phyloP scores from a whole-genome alignment of 345 rosid species.

The Salix viminalis region DNA sequence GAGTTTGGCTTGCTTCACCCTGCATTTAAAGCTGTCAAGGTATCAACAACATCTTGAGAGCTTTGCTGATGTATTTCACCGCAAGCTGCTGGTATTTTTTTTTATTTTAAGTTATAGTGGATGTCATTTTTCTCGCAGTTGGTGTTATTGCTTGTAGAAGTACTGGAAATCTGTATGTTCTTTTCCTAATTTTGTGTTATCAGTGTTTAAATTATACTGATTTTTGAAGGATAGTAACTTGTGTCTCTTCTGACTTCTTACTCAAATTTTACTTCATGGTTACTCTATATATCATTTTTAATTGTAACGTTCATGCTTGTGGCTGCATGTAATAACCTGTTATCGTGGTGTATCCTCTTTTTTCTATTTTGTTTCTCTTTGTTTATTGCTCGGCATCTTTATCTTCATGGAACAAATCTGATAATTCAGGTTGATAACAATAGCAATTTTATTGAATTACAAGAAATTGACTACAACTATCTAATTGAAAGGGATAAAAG shows the following conservation, averaged over 20 bases:
- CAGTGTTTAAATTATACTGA: not conserved
- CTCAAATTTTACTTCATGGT: not conserved
- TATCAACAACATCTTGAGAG: slow-evolving; percentile 13
- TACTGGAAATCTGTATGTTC: not conserved
- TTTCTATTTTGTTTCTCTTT: no score
- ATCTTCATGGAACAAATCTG: not conserved
- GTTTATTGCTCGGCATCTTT: no score
- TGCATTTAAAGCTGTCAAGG: slow-evolving; percentile 24
- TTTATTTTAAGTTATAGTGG: not conserved
- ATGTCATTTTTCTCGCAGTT: not conserved
- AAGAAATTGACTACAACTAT: not conserved
- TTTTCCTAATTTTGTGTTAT: not conserved
- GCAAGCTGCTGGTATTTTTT: not conserved
- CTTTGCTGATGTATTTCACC: not conserved
- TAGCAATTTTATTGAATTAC: not conserved
- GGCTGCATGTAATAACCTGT: no score
- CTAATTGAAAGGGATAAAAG: not conserved
- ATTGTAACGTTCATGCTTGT: no score
- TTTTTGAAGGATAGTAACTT: not conserved
- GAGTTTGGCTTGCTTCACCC: slow-evolving; percentile 27
- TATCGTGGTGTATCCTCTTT: no score
- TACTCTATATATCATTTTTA: not conserved
- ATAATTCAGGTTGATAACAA: not conserved
- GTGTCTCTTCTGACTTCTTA: not conserved
- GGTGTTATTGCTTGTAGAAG: not conserved